A percentile compares a stretch with the other conserved stretches of the same genome.
Conservation (phyloP, 2,329 filamentous ascomycete genomes). For the Hymenoscyphus fructigenus region DNA sequence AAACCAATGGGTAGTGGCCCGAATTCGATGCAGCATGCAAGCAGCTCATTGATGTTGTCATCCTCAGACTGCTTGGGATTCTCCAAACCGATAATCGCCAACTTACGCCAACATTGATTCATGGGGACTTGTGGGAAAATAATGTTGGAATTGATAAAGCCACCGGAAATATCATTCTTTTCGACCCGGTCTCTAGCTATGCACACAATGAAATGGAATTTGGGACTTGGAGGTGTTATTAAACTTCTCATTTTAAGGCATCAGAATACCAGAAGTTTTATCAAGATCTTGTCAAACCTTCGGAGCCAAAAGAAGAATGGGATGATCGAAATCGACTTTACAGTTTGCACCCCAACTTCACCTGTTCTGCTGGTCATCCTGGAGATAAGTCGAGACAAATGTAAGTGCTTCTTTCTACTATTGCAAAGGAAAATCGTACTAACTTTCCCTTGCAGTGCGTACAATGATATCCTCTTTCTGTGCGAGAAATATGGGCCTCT, state of each 20-base stretch:
- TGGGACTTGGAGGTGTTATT: conserved; percentile 17
- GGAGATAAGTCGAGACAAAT: conserved; percentile 11
- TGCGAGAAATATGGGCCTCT: conserved; percentile 39
- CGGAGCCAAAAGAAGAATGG: conserved; percentile 34
- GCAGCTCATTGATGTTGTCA: conserved; percentile 10
- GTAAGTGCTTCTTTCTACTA: conserved; percentile 19
- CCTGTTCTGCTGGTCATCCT: conserved; percentile 20
- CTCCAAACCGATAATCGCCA: conserved; percentile 10
- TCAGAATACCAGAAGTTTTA: conserved; percentile 11
- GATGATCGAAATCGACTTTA: conserved; percentile 36
- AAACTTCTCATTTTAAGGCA: conserved; percentile 3
- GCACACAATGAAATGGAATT: conserved; percentile 35
- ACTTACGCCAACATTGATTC: conserved; percentile 20
- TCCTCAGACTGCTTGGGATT: conserved; percentile 13
- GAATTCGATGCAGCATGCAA: conserved; percentile 33
- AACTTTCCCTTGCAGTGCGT: conserved; percentile 30
- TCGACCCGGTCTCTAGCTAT: conserved; percentile 15
- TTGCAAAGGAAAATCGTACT: background rate
- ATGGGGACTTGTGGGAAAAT: conserved; percentile 18
- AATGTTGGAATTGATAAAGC: conserved; percentile 5
- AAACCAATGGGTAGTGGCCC: conserved; percentile 27
- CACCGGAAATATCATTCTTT: conserved; percentile 20
- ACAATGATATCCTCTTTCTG: conserved; percentile 40
- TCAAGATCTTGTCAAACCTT: background rate
- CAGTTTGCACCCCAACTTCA: conserved; percentile 8